phyloP scores from a whole-genome alignment of 2,329 filamentous ascomycete species.

The Ceratocystiopsis minuta region DNA sequence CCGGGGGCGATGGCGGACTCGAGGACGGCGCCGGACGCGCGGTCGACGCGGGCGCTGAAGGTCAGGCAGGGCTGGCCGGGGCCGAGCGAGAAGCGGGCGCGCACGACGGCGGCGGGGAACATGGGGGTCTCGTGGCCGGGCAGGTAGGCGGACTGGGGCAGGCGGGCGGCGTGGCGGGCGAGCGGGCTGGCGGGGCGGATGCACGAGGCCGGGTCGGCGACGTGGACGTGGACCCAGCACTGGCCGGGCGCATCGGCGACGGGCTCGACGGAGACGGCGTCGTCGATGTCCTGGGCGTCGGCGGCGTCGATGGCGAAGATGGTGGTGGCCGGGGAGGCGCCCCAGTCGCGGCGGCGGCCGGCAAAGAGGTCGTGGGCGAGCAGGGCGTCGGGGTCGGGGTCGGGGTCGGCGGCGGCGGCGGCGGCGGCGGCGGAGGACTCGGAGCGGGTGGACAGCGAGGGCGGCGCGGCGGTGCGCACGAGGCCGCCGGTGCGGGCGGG shows the following conservation, averaged over 20 bases:
- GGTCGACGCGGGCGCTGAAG: constrained; percentile 40
- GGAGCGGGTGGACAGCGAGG: constrained; percentile 1
- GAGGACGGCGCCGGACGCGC: constrained; percentile 29
- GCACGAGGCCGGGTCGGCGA: constrained; percentile 60
- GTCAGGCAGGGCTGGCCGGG: constrained; percentile 35
- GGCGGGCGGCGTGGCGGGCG: constrained; percentile 40
- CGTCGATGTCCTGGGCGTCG: constrained; percentile 54
- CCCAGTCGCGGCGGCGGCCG: constrained; percentile 40
- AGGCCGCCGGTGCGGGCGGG: constrained; percentile 26
- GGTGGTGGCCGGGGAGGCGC: constrained; percentile 22
- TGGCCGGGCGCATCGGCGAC: constrained; percentile 23
- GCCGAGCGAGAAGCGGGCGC: constrained; percentile 35
- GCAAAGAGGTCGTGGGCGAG: constrained; percentile 15
- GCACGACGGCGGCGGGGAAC: constrained; percentile 32
- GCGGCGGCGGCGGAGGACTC: constrained; percentile 8
- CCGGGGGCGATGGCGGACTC: constrained; percentile 37
- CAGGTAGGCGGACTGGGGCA: constrained; percentile 41
- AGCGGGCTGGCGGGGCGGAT: constrained; percentile 41
- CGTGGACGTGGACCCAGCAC: constrained; percentile 57
- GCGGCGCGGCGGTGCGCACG: constrained; percentile 15
- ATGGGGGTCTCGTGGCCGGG: constrained; percentile 39
- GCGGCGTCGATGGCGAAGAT: constrained; percentile 59
- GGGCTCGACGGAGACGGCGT: constrained; percentile 54
- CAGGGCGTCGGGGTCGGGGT: neutral
- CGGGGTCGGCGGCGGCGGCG: no score